phyloP scores from a whole-genome alignment of 352 stramenopile species.

The Globisporangium yorkense region DNA sequence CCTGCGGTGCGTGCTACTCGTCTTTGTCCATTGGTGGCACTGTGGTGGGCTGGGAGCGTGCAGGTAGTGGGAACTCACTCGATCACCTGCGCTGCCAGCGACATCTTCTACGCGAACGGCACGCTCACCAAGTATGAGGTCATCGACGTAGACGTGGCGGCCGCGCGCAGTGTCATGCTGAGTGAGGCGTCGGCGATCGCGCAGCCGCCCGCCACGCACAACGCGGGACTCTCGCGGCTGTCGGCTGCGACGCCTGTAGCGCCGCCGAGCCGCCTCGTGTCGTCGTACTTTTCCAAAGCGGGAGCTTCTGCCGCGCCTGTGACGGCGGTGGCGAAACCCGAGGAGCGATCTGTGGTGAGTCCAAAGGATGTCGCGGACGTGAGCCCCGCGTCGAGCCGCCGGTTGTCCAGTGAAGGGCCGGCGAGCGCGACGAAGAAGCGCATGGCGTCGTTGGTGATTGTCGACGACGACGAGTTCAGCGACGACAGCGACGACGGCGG shows the following conservation, averaged over 20 bases:
- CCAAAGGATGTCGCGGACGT: not conserved
- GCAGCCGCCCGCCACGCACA: not conserved
- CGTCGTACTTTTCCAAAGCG: constrained; percentile 29
- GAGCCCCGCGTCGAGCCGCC: constrained; percentile 7
- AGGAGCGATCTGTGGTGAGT: not conserved
- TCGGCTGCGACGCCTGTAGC: not conserved
- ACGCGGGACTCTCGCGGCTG: not conserved
- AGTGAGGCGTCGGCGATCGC: constrained; percentile 14
- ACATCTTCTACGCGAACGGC: constrained; percentile 79
- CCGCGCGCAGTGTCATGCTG: constrained; percentile 20
- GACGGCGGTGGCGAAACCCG: not conserved
- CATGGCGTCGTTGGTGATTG: constrained; percentile 15
- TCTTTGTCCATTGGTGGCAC: not conserved
- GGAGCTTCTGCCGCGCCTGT: not conserved
- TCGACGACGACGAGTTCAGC: constrained; percentile 31
- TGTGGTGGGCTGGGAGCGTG: too few species aligned
- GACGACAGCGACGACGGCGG: constrained; percentile 20
- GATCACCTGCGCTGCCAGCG: constrained; percentile 13
- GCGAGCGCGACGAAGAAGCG: constrained; percentile 20
- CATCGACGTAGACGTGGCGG: constrained; percentile 35
- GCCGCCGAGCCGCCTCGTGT: constrained; percentile 21
- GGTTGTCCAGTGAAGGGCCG: not conserved
- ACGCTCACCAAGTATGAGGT: constrained; percentile 85
- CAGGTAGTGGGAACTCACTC: not conserved
- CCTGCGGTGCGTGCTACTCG: constrained; percentile 24